Percentiles rank a stretch among this genome's conserved stretches.
Evolutionary conservation across 2,329 filamentous ascomycete species (phyloP).

Genomic region (Aspergillus thermomutatus): DNA sequence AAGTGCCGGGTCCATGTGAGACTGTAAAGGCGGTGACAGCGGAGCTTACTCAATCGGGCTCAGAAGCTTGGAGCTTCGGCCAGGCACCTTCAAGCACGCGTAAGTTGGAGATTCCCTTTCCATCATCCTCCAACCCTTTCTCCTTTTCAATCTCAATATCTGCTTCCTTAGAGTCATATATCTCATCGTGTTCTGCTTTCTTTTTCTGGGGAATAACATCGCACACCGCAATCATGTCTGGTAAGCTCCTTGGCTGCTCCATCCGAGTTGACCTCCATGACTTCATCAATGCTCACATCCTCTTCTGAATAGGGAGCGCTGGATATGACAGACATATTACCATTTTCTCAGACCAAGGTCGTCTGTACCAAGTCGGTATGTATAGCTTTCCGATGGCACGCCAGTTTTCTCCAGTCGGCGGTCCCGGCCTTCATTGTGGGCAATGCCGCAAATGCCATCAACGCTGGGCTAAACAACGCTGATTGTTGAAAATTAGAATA

Average conservation of each 20-base stretch:
- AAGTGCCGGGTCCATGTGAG: not conserved
- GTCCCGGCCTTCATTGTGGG: slow-evolving; percentile 4
- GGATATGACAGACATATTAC: slow-evolving; percentile 99
- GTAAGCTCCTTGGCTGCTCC: slow-evolving; percentile 26
- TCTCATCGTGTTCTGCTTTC: slow-evolving; percentile 1
- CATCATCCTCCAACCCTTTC: slow-evolving; percentile 19
- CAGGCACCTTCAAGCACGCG: slow-evolving; percentile 38
- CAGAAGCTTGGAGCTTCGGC: slow-evolving; percentile 31
- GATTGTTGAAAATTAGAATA: slow-evolving; percentile 66
- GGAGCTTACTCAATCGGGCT: slow-evolving; percentile 26
- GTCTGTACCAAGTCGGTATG: slow-evolving; percentile 97
- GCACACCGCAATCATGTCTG: slow-evolving; percentile 40
- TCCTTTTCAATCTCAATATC: slow-evolving; percentile 8
- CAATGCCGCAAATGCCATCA: slow-evolving; percentile 10
- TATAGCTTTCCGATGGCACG: not conserved
- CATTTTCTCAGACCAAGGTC: slow-evolving; percentile 98
- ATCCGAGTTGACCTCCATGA: slow-evolving; percentile 19
- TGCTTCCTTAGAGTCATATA: slow-evolving; percentile 4
- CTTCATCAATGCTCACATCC: slow-evolving; percentile 29
- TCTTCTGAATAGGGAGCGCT: slow-evolving; percentile 61
- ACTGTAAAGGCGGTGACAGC: slow-evolving; percentile 31
- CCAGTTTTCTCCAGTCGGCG: slow-evolving; percentile 12
- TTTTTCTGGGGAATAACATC: slow-evolving; percentile 12
- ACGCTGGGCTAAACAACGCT: slow-evolving; percentile 26
- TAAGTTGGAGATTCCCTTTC: slow-evolving; percentile 20